Evolutionary conservation across 2,329 filamentous ascomycete species (phyloP), one percentile per base, ranked within the genome.

Genomic region (Colletotrichum horii): DNA sequence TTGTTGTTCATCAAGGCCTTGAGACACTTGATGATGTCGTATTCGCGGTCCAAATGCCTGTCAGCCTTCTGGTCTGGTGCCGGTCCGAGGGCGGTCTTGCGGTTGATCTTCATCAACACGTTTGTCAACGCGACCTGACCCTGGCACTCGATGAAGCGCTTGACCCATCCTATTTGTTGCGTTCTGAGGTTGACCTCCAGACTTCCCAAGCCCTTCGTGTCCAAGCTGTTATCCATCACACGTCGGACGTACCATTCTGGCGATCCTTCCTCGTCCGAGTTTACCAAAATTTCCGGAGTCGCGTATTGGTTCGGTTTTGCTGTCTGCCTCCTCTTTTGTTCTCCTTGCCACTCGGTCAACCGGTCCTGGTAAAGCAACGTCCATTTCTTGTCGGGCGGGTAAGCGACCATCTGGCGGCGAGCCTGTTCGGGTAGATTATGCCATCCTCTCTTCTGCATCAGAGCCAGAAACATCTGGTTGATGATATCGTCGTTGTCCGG

Each of bases 1-100:
- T 98, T 98, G 91, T 98, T 99, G 91, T 99, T 99, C 94, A 98
- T 98, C 74, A 98, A 87, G 36, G 96, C 96, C 88, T 98, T 98
- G 74, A 99, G 86, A 87, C 97, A 98, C 87, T 99, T 99, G 83
- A 98, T 92, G 77, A 99, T 98, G 82, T 98, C 97, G 83, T 98
- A 98, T 86, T 98, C 96, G 79, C 94, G 92, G 82, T 98, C 96
- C 66, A 97, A 89, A 81, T 96, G 95, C 83, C 94, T 95, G 80
- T 98, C 95, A 9, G 83, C 87, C 81, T 84, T 91, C 70, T 88
- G 87, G 56, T 91, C 88, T 7, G 92, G 91, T 12, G 72, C 74
- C 3, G 94, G 94, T 7, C 95, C 95, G 72, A 92, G 90, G 28
- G 91, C 93, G 80, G 95, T 95, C 83, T 95, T 94, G 83, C 96